Base-by-base conservation (phyloP, 2,329 filamentous ascomycete genomes). In the Zymoseptoria brevis region DNA sequence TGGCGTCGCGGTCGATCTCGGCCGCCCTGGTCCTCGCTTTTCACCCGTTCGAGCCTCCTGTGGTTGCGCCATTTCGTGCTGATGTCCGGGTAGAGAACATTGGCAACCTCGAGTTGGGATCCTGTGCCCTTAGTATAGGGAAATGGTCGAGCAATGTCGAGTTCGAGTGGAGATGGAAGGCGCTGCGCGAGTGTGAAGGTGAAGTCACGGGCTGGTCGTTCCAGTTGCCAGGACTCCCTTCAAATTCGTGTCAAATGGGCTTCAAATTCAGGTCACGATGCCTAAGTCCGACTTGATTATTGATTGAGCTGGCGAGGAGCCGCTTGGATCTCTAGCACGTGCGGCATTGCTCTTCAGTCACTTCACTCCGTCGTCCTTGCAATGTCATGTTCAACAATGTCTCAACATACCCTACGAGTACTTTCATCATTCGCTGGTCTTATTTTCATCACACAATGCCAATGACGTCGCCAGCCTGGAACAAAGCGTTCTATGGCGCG, bases 21-120 rank as follows among this genome's bases (percentile, higher is more conserved):
- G 64, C 19, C 68, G 56, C 1, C 65, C 67, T n/a, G 66, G 61
- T 19, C 66, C 65, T 56, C 69, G 62, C 59, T 70, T 71, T 53
- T 68, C 60, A 53, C 64, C 65, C 51, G 60, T 57, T 4, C 41
- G 59, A 22, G 57, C 49, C 53, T 56, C 59, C 19, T 54, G 45
- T 8, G 26, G 45, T 51, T 52, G 53, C 41, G 53, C 59, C 61
- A 63, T 61, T 11, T 50, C 53, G 26, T 29, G 19, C n/a, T 45
- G 13, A 45, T 16, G 11, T 16, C 35, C 35, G 16, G 35, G 13
- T 45, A 13, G 35, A 13, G 35, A 4, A 45, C 35, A 45, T 45
- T 45, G 35, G 35, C 4, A 13, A 45, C 13, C 13, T 45, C 35
- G 35, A 2, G 13, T 6, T 13, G 16, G 16, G 7, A 16, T 16